These are phyloP conservation scores for Poronia punctata DNA, from an alignment of 495 filamentous ascomycete genomes.

Conservation along the genomic window DNA sequence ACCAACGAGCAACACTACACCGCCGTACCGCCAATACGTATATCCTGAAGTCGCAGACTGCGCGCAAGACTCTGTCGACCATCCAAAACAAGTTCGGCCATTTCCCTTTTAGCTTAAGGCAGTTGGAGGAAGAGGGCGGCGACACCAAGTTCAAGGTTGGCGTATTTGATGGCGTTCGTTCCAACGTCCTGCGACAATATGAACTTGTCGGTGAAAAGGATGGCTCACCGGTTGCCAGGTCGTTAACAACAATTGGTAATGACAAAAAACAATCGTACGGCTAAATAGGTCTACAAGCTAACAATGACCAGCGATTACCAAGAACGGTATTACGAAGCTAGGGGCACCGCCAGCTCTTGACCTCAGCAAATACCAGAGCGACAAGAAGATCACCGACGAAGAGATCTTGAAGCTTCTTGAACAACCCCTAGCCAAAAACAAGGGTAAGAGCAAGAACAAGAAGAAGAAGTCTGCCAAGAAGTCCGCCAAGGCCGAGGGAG, in stretches of 20 bases:
- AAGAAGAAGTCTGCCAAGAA: slow-evolving; percentile 71
- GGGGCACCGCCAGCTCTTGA: slow-evolving; percentile 67
- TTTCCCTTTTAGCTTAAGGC: slow-evolving; percentile 95
- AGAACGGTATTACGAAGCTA: slow-evolving; percentile 87
- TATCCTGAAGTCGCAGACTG: slow-evolving; percentile 83
- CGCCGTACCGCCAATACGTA: slow-evolving; percentile 87
- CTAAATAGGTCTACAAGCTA: slow-evolving; percentile 4
- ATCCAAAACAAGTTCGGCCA: slow-evolving; percentile 92
- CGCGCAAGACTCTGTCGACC: slow-evolving; percentile 83
- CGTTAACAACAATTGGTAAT: slow-evolving; percentile 89
- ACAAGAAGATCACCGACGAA: slow-evolving; percentile 97
- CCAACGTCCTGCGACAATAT: slow-evolving; percentile 86
- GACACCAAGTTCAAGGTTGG: slow-evolving; percentile 78
- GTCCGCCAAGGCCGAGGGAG: slow-evolving; percentile 51
- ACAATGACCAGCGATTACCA: slow-evolving; percentile 73
- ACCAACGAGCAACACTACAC: slow-evolving; percentile 84
- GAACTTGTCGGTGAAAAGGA: slow-evolving; percentile 94
- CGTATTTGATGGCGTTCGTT: slow-evolving; percentile 88
- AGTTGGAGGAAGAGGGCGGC: slow-evolving; percentile 86
- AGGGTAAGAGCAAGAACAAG: slow-evolving; percentile 82
- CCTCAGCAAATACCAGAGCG: slow-evolving; percentile 72
- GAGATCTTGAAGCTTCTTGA: slow-evolving; percentile 90
- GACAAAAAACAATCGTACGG: too few relatives aligned
- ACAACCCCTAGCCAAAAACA: slow-evolving; percentile 69
- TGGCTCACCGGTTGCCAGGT: slow-evolving; percentile 67